A percentile compares a stretch with the other conserved stretches of the same genome.
These are phyloP conservation scores for Coemansia sp. DNA, from an alignment of 192 early-diverging fungal species.

Conservation along the genomic window DNA sequence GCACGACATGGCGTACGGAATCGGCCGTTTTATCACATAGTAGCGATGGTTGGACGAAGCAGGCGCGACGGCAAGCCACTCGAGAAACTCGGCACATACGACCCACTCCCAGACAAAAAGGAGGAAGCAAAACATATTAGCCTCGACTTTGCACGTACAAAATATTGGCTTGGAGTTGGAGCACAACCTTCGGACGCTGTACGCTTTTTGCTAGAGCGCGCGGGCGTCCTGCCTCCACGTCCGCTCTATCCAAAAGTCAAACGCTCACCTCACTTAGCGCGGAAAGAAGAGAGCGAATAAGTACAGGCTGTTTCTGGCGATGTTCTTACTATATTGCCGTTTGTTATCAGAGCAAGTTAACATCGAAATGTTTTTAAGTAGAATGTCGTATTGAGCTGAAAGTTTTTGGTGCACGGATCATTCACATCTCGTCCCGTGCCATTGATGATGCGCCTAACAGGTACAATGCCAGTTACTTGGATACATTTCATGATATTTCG, in stretches of 20 bases:
- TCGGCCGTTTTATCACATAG: slow-evolving; percentile 92
- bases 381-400: background rate
- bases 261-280: slow-evolving; percentile 20
- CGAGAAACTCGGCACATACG: slow-evolving; percentile 89
- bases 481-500: too few relatives aligned
- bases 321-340: background rate
- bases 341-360: background rate
- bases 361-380: too few relatives aligned
- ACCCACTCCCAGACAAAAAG: slow-evolving; percentile 72
- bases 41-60: slow-evolving; percentile 79
- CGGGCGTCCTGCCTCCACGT: slow-evolving; percentile 46
- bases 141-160: slow-evolving; percentile 83
- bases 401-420: slow-evolving; percentile 14
- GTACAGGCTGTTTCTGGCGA: background rate
- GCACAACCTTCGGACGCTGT: slow-evolving; percentile 94
- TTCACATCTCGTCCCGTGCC: slow-evolving; percentile 20
- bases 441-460: background rate
- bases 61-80: slow-evolving; percentile 86
- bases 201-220: slow-evolving; percentile 72
- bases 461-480: background rate
- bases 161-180: slow-evolving; percentile 96
- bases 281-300: background rate
- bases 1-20: slow-evolving; percentile 87
- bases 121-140: slow-evolving; percentile 81
- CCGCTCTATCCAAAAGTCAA: slow-evolving; percentile 40